Evolutionary conservation across 1,284 basidiomycete species (phyloP), one percentile per base, ranked within the genome.

Genomic region (Phenoliferia sp.): DNA sequence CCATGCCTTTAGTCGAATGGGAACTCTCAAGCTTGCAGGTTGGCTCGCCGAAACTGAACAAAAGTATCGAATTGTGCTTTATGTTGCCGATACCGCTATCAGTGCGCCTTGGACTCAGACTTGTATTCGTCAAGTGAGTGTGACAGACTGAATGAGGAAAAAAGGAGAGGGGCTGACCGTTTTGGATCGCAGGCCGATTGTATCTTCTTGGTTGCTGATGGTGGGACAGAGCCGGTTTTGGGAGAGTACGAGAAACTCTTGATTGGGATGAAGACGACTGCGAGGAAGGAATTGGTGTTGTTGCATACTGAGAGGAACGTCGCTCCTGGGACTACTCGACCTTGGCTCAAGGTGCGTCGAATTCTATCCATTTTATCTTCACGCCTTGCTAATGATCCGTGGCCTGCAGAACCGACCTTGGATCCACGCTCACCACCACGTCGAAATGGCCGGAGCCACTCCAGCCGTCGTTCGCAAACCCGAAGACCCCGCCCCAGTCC

Each of bases 31-130:
- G 82, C 89, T 90, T 28, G 88, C 89, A 0, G 90, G 90, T 9
- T 96, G 94, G 94, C 82, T 97, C 7, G 91, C 94, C 22, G 93
- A 97, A 79, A 91, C 92, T 77, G 94, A 97, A 78, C 91, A 96
- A 80, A 86, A 90, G 76, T 94, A 89, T 77, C 85, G 90, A 31
- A 94, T 88, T 2, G 93, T 97, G 0, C 83, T 97, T 15, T 97
- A 97, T 77, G 92, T 97, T 29, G 94, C 90, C 3, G 93, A 97
- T 79, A 92, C 93, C 0, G 87, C 92, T 0, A 92, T 94, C 29
- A 90, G 87, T 63, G 93, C 90, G 69, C 88, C 91, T 28, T 97
- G 94, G 94, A 96, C 94, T n/a, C 88, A 94, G 79, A 97, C 93
- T 0, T 96, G 93, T 77, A 94, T 97, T 70, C 86, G 92, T 32